Base-by-base conservation (phyloP, 2,329 filamentous ascomycete genomes). In the Emergomyces pasteurianus region DNA sequence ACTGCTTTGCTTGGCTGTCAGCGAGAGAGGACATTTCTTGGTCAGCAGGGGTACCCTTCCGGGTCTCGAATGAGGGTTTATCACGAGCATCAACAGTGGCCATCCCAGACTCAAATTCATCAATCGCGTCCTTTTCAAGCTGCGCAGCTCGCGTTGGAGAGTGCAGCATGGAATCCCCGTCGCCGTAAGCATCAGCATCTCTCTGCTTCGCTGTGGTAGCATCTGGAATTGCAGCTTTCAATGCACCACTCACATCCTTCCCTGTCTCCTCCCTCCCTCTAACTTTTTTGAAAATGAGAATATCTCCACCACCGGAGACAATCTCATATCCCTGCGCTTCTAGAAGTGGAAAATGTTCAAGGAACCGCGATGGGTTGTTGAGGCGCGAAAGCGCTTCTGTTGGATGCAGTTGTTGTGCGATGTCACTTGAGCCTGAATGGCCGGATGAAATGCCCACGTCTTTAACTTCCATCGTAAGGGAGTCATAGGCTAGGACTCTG, bases 281-380 rank as follows among this genome's bases (percentile, higher is more conserved):
- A 2, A 60, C 46, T n/a, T 69, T 72, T 53, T 64, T 69, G 60
- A 77, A 76, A 8, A 77, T 69, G 43, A 77, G 68, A n/a, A 77
- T 70, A 61, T 78, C 70, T 10, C 71, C 72, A 16, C 72, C 71
- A 1, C 76, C 76, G 5, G 73, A 74, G 12, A 73, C 71, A 43
- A 79, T 72, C 18, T 76, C 74, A 58, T 76, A 78, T 3, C 76
- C 77, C 43, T 74, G 70, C 31, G 65, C 59, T 58, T 73, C 67
- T 68, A 78, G 71, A 34, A 67, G 62, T 5, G 68, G 67, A 43
- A 78, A 75, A 60, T 75, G 71, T 3, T 72, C 71, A 1, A 78
- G 63, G 53, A 78, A 78, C 42, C 72, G 73, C n/a, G 72, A 71
- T 2, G 75, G 72, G 31, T 73, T 71, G 40, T 74, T 70, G 8